phyloP scores from a whole-genome alignment of 129 eudicot genomes.

The Flaveria brownii region DNA sequence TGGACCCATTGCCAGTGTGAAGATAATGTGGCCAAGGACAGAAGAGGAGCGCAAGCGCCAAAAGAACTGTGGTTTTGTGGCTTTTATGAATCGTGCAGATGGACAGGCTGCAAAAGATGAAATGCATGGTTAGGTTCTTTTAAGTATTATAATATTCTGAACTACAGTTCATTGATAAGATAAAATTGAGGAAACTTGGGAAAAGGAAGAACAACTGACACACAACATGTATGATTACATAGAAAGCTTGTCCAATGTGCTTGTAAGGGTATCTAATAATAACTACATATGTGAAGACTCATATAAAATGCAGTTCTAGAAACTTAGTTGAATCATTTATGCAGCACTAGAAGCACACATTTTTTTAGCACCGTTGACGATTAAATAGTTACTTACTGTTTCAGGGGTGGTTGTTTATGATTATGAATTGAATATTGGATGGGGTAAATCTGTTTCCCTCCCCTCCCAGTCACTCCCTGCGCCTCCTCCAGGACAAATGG shows the following conservation, averaged over 20 bases:
- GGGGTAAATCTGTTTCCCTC: slow-evolving; percentile 98
- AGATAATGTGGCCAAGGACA: slow-evolving; percentile 99
- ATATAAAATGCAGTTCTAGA: background rate
- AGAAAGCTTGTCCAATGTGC: background rate
- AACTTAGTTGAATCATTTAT: slow-evolving; percentile 8
- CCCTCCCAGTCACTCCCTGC: slow-evolving; percentile 99
- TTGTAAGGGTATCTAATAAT: background rate
- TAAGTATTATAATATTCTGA: background rate
- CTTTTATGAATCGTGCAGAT: slow-evolving; percentile 96
- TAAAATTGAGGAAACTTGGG: slow-evolving; percentile 2
- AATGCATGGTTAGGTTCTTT: slow-evolving; percentile 76
- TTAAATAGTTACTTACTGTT: slow-evolving; percentile 20
- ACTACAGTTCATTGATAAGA: background rate
- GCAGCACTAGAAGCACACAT: background rate
- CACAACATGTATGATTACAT: too few species aligned
- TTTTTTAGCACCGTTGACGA: background rate
- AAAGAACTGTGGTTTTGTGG: slow-evolving; percentile 96
- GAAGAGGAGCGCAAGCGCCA: slow-evolving; percentile 90
- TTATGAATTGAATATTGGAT: slow-evolving; percentile 93
- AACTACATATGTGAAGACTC: background rate
- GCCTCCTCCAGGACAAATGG: slow-evolving; percentile 99
- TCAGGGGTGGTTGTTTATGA: slow-evolving; percentile 94
- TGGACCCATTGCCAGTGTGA: slow-evolving; percentile 99
- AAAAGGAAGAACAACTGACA: background rate
- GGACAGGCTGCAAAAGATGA: slow-evolving; percentile 99